Base-by-base conservation (phyloP, 129 eudicot genomes). In the Tagetes patula region DNA sequence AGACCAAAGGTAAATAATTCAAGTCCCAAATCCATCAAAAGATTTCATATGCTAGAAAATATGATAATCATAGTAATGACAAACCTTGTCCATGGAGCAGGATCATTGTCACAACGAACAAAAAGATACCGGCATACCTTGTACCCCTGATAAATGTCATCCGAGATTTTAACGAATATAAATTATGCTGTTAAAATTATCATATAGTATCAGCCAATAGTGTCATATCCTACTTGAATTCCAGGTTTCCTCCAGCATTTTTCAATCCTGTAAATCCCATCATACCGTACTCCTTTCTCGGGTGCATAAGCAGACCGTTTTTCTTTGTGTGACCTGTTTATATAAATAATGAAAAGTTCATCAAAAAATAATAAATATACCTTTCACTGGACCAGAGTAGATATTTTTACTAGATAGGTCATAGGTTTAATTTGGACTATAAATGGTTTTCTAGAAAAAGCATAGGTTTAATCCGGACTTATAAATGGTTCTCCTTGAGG, bases 41-140 rank as follows among this genome's bases (percentile, higher is more conserved):
- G 50, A 70, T 63, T 62, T 48, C 54, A 79, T 30, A 70, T 62
- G 34, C 6, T 60, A 30, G 10, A 71, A 68, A 37, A 61, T 43
- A 65, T 38, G 73, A 72, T 27, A 38, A 58, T 12, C 49, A 65
- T 42, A 32, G 49, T 54, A 48, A 32, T 27, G 36, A 72, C 86
- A 77, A 83, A 90, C 96, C 96, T 90, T 45, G 94, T 90, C 96
- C 96, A 90, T 52, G 96, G 96, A 52, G 96, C 96, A 77, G 96
- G 96, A 67, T 87, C 96, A 70, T 90, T 90, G 73, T 90, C 96
- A 72, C 96, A 90, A 54, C 96, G 87, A 49, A 90, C 94, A 69
- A 90, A 90, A 37, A 90, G 76, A 80, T 90, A 90, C 45, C 96
- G 77, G 69, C 96, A 90, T 36, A 90, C 96, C 73, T 83, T 87